Conservation (phyloP, 371 early-diverging fungal species). For the Nematocida sp. region DNA sequence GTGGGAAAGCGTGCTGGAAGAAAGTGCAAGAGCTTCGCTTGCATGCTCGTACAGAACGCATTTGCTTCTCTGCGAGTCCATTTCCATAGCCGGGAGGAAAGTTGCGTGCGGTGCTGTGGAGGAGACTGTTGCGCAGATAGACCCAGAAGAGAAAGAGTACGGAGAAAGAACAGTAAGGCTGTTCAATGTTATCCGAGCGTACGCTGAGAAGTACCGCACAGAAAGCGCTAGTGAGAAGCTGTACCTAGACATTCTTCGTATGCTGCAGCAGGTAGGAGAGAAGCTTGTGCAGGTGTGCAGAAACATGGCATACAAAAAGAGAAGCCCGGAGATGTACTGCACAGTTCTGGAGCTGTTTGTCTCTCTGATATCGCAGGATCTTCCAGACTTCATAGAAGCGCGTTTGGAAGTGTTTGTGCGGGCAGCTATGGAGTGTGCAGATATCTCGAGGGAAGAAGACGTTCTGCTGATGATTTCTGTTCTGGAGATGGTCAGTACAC, state of each 20-base stretch:
- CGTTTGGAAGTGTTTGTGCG: background rate
- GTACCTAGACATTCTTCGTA: slow-evolving; percentile 1
- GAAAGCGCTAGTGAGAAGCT: background rate
- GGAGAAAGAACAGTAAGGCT: background rate
- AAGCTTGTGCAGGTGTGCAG: background rate
- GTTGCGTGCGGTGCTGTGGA: background rate
- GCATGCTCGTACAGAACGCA: background rate
- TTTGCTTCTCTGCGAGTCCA: slow-evolving; percentile 4
- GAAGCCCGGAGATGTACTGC: background rate
- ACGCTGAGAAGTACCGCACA: background rate
- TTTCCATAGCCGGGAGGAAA: background rate
- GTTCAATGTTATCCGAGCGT: background rate
- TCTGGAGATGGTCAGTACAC: background rate
- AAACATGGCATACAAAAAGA: background rate
- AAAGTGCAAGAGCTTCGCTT: background rate
- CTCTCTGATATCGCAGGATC: slow-evolving; percentile 11
- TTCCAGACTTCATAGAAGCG: slow-evolving; percentile 12
- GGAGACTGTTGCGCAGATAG: background rate
- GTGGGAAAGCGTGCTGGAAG: background rate
- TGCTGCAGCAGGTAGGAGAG: background rate
- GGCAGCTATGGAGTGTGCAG: background rate
- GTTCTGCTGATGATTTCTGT: background rate
- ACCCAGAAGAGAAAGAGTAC: background rate
- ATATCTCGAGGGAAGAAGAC: background rate
- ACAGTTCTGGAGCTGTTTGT: background rate